A percentile compares a stretch with the other conserved stretches of the same genome.
Conservation (phyloP, 805 yeast species). For the Millerozyma miso region DNA sequence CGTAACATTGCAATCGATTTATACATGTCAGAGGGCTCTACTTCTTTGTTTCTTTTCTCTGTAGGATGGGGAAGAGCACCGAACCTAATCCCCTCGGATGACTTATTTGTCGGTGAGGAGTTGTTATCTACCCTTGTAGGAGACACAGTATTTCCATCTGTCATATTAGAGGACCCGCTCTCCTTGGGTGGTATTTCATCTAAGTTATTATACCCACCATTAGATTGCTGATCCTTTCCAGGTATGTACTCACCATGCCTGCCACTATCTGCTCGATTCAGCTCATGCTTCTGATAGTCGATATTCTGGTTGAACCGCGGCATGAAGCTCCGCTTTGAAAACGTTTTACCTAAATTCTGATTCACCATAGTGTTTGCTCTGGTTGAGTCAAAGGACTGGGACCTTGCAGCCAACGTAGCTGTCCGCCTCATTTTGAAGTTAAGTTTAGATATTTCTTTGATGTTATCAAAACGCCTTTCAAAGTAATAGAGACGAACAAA, state of each 20-base stretch:
- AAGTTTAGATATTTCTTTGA: conserved; percentile 69
- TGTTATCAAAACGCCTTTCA: conserved; percentile 80
- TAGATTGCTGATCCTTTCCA: background rate
- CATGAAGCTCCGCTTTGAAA: background rate
- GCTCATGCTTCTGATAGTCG: background rate
- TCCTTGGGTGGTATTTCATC: background rate
- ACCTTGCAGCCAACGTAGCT: conserved; percentile 60
- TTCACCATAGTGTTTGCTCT: conserved; percentile 18
- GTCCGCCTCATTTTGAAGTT: conserved; percentile 82
- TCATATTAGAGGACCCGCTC: background rate
- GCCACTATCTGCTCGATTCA: background rate
- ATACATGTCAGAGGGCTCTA: conserved; percentile 80
- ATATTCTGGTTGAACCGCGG: background rate
- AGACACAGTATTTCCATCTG: background rate
- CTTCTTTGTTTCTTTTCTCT: conserved; percentile 31
- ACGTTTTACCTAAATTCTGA: conserved; percentile 24
- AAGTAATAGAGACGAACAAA: conserved; percentile 84
- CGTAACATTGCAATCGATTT: conserved; percentile 81
- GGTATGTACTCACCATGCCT: background rate
- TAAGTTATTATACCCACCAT: background rate
- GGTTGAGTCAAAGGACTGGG: conserved; percentile 28
- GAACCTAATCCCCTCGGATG: conserved; percentile 46
- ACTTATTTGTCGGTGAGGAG: background rate
- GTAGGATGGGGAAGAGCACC: conserved; percentile 57
- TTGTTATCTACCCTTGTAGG: conserved; percentile 2